These are phyloP conservation scores for Aureobasidium uvarum DNA, from an alignment of 2,329 filamentous ascomycete genomes.

Conservation along the genomic window DNA sequence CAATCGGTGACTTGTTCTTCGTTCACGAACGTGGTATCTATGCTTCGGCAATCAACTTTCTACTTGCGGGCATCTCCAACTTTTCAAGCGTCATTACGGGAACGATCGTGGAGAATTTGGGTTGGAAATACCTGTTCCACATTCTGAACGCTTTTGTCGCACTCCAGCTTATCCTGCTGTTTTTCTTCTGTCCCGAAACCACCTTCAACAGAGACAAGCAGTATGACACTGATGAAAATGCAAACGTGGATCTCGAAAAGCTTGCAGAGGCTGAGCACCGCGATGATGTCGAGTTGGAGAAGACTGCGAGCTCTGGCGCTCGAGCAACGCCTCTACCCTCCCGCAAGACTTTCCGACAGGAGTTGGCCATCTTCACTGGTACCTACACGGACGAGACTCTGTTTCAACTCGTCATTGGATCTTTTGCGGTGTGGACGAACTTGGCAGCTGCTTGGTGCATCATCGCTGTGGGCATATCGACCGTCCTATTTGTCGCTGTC, in stretches of 20 bases:
- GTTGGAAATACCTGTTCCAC: constrained; percentile 47
- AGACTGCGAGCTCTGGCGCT: constrained; percentile 33
- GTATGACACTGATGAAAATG: constrained; percentile 29
- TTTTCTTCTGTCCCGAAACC: constrained; percentile 54
- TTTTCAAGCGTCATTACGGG: constrained; percentile 41
- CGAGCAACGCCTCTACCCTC: not conserved
- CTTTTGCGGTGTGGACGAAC: constrained; percentile 53
- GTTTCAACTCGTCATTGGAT: constrained; percentile 43
- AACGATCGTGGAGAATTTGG: constrained; percentile 39
- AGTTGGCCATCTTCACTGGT: constrained; percentile 43
- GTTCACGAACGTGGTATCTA: constrained; percentile 40
- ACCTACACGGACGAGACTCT: constrained; percentile 42
- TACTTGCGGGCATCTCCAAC: constrained; percentile 40
- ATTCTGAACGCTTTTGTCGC: constrained; percentile 51
- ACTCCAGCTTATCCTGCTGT: constrained; percentile 45
- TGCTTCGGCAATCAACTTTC: constrained; percentile 41
- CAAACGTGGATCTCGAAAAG: constrained; percentile 23
- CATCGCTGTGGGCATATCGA: constrained; percentile 46
- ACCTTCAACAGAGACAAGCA: constrained; percentile 46
- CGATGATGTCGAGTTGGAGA: not conserved
- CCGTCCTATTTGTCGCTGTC: constrained; percentile 46
- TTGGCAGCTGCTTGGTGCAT: constrained; percentile 54
- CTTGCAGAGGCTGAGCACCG: constrained; percentile 22
- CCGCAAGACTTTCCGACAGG: constrained; percentile 31
- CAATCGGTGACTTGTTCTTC: constrained; percentile 41